phyloP scores from a whole-genome alignment of 2,329 filamentous ascomycete genomes.

The Beauveria bassiana region DNA sequence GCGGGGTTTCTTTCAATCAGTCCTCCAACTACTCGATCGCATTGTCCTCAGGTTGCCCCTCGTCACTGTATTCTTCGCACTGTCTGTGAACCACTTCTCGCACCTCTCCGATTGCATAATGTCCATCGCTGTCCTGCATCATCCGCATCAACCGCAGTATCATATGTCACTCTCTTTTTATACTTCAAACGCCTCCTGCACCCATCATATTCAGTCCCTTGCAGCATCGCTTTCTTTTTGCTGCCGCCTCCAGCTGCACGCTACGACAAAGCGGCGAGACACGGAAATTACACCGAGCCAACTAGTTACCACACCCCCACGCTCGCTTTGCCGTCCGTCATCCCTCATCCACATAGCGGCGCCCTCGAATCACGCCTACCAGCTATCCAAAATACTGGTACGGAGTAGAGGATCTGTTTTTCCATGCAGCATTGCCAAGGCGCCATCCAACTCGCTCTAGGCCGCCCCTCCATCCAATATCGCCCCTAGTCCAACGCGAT shows the following conservation, averaged over 20 bases:
- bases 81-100: background rate
- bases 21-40: background rate
- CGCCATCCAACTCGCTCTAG: background rate
- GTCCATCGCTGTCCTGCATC: no score
- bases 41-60: background rate
- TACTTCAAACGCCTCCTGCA: background rate
- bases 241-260: background rate
- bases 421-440: background rate
- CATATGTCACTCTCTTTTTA: background rate
- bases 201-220: background rate
- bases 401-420: background rate
- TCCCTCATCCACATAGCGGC: background rate
- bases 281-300: constrained; percentile 3
- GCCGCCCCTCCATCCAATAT: background rate
- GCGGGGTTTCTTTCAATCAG: no score
- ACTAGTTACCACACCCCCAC: background rate
- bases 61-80: background rate
- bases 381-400: background rate
- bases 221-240: background rate
- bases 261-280: background rate
- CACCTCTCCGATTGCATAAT: background rate
- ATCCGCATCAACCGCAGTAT: background rate
- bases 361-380: background rate
- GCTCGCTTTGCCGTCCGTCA: background rate
- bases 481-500: background rate